Evolutionary conservation across 2,329 filamentous ascomycete genomes (phyloP).

Genomic region (Paraconiothyrium sp.): DNA sequence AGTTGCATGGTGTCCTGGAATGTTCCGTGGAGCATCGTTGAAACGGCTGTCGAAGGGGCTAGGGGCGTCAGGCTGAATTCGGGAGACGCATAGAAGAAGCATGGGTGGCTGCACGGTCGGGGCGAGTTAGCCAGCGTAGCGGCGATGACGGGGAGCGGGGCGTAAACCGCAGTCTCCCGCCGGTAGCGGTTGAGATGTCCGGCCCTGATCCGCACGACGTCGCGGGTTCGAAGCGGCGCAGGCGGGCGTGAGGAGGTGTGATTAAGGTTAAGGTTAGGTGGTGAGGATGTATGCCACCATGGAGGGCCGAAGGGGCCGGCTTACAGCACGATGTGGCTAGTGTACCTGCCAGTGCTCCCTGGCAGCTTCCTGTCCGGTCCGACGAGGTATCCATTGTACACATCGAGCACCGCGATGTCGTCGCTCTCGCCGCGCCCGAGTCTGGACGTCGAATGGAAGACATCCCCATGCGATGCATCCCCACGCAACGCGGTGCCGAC

Average conservation of each 20-base stretch:
- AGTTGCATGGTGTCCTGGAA: conserved; percentile 10
- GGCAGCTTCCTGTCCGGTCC: conserved; percentile 5
- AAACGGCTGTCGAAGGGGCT: conserved; percentile 9
- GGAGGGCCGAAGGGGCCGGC: not conserved
- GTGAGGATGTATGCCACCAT: conserved; percentile 13
- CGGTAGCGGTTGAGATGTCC: conserved; percentile 11
- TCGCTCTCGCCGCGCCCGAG: conserved; percentile 2
- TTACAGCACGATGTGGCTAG: not conserved
- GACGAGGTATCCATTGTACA: conserved; percentile 3
- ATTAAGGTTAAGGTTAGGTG: conserved; percentile 23
- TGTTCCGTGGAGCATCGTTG: conserved; percentile 7
- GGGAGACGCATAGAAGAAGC: conserved; percentile 8
- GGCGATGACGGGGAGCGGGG: conserved; percentile 4
- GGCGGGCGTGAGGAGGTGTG: conserved; percentile 17
- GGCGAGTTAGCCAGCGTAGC: not conserved
- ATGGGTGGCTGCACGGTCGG: not conserved
- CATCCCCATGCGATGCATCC: not conserved
- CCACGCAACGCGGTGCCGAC: not conserved
- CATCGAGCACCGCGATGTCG: not conserved
- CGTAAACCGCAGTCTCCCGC: conserved; percentile 5
- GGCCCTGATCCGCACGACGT: not conserved
- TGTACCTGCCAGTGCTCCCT: not conserved
- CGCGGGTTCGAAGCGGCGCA: conserved; percentile 1
- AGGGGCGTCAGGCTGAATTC: conserved; percentile 17
- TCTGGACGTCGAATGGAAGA: not conserved